Evolutionary conservation across 257 asterid species (phyloP), one percentile per base, ranked within the genome.

Genomic region (Solanum virginianum): DNA sequence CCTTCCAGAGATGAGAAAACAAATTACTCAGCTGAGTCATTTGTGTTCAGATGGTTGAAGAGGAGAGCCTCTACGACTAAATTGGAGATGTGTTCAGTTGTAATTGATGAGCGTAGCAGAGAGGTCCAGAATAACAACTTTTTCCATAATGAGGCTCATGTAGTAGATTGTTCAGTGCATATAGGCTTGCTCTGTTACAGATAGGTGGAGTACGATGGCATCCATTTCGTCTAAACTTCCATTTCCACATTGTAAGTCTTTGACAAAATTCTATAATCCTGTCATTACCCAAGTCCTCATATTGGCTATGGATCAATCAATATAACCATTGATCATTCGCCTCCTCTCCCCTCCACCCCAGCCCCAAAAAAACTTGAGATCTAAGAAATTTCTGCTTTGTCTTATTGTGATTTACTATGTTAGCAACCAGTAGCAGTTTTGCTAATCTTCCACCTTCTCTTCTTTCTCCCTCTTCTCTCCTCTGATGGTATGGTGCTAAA

Each of bases 121-220:
- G 95, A 88, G 65, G 72, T 84, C 89, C 91, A 87, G 85, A 87
- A 85, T 88, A 88, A 84, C 84, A 82, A 70, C 22, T 88, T 95
- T 88, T 94, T 94, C 89, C 88, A 87, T 86, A 89, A 95, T 88
- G 97, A 94, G 84, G 82, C 88, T 83, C 97, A 95, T 88, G 86
- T 91, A 45, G 90, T 92, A 80, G 96, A 91, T 87, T 97, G 98
- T 89, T 88, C 92, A 92, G 80, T 95, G 98, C 88, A 90, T 97
- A 87, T 97, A 95, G 82, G 80, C 91, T 88, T 95, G 98, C 90
- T 87, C 97, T 87, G 95, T 90, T 80, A 86, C 92, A 59, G 95
- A 97, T 87, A 92, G 88, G 88, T 97, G 99, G 98, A 90, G 88
- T 90, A 93, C 90, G 56, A 95, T 97, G 99, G 85, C 96, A 65